Evolutionary conservation across 441 rosid species (phyloP).

Genomic region (Erodium trifolium): DNA sequence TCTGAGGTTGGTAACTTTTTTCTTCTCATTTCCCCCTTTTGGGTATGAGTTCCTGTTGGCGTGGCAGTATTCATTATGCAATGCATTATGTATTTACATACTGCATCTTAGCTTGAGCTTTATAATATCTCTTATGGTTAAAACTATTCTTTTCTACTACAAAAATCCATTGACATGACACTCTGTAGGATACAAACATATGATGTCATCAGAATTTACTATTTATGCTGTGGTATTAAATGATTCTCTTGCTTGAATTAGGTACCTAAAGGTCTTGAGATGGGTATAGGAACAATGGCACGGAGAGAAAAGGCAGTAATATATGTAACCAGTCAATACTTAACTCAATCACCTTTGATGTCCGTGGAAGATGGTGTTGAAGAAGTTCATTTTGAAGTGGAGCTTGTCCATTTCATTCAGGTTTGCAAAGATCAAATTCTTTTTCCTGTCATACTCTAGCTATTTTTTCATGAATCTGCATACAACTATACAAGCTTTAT

Average conservation of each 20-base stretch:
- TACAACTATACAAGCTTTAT: background rate
- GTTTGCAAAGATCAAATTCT: conserved; percentile 25
- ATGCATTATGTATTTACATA: background rate
- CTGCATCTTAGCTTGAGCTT: background rate
- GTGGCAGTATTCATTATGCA: background rate
- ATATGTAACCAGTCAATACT: conserved; percentile 63
- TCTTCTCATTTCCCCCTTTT: background rate
- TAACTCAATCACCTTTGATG: conserved; percentile 65
- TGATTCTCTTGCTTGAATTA: conserved; percentile 27
- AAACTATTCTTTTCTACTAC: background rate
- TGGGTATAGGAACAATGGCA: conserved; percentile 93
- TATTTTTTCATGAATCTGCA: conserved; percentile 3
- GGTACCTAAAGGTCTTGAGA: conserved; percentile 97
- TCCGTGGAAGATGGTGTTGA: conserved; percentile 50
- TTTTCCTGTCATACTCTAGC: background rate
- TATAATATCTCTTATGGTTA: background rate
- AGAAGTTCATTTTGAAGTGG: conserved; percentile 91
- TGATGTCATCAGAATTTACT: background rate
- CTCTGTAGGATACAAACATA: background rate
- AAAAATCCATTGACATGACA: background rate
- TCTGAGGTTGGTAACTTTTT: conserved; percentile 56
- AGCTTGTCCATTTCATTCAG: conserved; percentile 91
- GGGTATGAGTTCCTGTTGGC: conserved; percentile 3
- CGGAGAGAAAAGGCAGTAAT: conserved; percentile 84
- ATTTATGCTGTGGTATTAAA: conserved; percentile 13